Conservation (phyloP, 148 eudicot genomes). For the Diospyros lotus region DNA sequence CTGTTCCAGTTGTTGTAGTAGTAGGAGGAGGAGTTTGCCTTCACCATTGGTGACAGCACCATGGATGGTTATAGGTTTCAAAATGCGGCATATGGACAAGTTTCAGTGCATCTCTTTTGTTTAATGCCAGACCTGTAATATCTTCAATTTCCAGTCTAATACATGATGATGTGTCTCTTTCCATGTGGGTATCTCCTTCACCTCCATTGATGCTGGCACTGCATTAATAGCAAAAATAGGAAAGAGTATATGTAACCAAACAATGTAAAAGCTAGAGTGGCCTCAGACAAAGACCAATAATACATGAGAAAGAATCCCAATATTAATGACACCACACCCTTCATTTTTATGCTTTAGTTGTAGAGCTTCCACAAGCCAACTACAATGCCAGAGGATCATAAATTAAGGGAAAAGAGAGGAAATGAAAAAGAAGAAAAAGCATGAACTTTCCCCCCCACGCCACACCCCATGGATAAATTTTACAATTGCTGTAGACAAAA, state of each 20-base stretch:
- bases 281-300: neutral
- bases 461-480: constrained; percentile 22
- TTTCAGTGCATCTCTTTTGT: neutral
- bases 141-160: neutral
- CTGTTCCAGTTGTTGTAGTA: no score
- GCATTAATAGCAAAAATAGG: neutral
- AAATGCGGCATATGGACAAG: neutral
- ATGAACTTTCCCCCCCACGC: constrained; percentile 15
- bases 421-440: constrained; percentile 1
- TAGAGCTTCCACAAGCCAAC: constrained; percentile 14
- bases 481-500: constrained; percentile 14
- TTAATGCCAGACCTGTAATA: neutral
- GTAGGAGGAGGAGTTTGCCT: no score
- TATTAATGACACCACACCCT: constrained; percentile 18
- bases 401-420: neutral
- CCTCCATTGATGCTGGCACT: no score
- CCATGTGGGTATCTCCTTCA: no score
- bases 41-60: neutral
- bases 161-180: neutral
- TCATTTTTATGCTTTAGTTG: constrained; percentile 22
- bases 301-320: neutral
- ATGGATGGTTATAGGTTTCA: neutral
- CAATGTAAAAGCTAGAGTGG: neutral
- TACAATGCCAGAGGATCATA: constrained; percentile 19
- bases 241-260: neutral